These are phyloP conservation scores for Globisporangium okanoganense DNA, from an alignment of 352 stramenopile genomes.

Conservation along the genomic window DNA sequence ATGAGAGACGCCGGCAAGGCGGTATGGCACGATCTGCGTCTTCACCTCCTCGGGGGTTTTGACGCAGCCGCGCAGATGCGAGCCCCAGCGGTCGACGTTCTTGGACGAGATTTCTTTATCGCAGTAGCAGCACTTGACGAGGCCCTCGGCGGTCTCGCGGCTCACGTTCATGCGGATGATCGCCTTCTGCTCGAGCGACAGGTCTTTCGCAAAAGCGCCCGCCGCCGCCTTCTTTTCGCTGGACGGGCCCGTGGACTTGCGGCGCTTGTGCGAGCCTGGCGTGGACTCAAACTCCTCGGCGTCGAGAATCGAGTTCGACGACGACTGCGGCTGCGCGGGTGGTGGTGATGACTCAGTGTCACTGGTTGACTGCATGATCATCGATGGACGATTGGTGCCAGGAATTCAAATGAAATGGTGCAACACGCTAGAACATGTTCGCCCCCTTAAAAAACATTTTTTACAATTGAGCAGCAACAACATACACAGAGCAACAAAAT, in stretches of 20 bases:
- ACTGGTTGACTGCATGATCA: slow-evolving; percentile 44
- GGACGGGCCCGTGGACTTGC: background rate
- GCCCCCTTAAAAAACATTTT: too few species aligned
- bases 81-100: slow-evolving; percentile 83
- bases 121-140: slow-evolving; percentile 79
- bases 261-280: slow-evolving; percentile 7
- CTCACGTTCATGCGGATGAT: slow-evolving; percentile 75
- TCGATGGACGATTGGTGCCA: too few species aligned
- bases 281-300: background rate
- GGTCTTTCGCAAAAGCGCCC: slow-evolving; percentile 34
- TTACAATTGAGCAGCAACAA: too few species aligned
- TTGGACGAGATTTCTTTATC: slow-evolving; percentile 83
- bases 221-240: slow-evolving; percentile 20
- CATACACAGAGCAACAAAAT: too few species aligned
- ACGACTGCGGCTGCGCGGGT: background rate
- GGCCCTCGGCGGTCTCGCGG: slow-evolving; percentile 48
- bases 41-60: slow-evolving; percentile 81
- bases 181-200: slow-evolving; percentile 64
- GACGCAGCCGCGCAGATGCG: slow-evolving; percentile 67
- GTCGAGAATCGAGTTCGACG: background rate
- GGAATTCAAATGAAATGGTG: background rate
- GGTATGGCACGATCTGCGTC: slow-evolving; percentile 66
- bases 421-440: too few species aligned
- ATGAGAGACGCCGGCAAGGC: background rate
- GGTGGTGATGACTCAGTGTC: slow-evolving; percentile 17